Conservation (phyloP, 2,329 filamentous ascomycete species). For the Teratosphaeria viscida region DNA sequence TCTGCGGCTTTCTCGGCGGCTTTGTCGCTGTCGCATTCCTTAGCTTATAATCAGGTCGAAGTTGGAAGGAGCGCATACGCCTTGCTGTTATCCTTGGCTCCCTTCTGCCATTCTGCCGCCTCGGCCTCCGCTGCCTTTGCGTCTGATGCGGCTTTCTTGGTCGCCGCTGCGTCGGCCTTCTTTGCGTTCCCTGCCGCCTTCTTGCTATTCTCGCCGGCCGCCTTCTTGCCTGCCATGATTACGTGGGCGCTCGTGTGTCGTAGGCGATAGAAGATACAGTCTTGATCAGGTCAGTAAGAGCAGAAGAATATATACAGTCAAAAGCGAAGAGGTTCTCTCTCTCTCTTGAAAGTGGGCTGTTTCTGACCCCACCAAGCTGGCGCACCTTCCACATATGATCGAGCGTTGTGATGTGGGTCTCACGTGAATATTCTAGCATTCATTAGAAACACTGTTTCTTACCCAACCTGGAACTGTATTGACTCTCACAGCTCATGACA, state of each 20-base stretch:
- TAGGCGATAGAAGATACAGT: neutral
- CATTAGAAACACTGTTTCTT: too few relatives aligned
- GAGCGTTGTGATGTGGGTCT: neutral
- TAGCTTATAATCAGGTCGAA: neutral
- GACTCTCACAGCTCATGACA: neutral
- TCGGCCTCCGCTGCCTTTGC: slow-evolving; percentile 57
- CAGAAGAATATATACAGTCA: neutral
- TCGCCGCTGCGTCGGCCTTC: slow-evolving; percentile 79
- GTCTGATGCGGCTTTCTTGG: slow-evolving; percentile 64
- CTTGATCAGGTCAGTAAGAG: neutral
- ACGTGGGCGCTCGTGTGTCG: neutral
- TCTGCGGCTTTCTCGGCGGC: slow-evolving; percentile 78
- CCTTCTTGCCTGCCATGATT: slow-evolving; percentile 61
- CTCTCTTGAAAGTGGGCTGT: neutral
- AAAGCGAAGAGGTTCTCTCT: neutral
- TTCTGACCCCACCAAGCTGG: neutral
- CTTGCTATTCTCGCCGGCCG: slow-evolving; percentile 61
- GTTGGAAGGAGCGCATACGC: slow-evolving; percentile 52
- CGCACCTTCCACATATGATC: neutral
- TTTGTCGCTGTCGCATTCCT: slow-evolving; percentile 53
- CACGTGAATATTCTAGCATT: neutral
- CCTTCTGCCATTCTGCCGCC: slow-evolving; percentile 70
- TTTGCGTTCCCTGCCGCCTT: slow-evolving; percentile 82
- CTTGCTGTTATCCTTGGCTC: slow-evolving; percentile 73
- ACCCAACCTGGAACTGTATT: too few relatives aligned